Percentiles rank a stretch among this genome's conserved stretches.
phyloP scores from a whole-genome alignment of 768 basidiomycete genomes.

The Lanmaoa pseudosensibilis region DNA sequence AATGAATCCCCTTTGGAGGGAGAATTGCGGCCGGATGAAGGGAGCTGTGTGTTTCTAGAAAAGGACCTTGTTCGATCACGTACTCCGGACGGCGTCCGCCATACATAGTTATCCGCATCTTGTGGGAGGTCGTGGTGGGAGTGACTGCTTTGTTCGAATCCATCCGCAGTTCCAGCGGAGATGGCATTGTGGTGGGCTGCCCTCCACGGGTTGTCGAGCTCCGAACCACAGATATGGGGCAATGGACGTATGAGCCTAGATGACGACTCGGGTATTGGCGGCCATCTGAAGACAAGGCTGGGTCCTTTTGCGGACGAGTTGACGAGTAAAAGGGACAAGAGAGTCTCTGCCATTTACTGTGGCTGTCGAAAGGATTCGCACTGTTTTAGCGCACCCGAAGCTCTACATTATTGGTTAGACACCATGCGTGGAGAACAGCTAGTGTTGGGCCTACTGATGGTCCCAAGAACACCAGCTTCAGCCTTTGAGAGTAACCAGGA shows the following conservation, averaged over 20 bases:
- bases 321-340: constrained; percentile 80
- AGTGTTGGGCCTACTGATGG: background rate
- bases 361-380: background rate
- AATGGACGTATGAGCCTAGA: constrained; percentile 72
- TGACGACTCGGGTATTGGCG: constrained; percentile 62
- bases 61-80: constrained; percentile 56
- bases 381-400: background rate
- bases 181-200: constrained; percentile 54
- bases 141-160: background rate
- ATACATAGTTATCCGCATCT: constrained; percentile 53
- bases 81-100: constrained; percentile 54
- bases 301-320: constrained; percentile 82
- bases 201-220: constrained; percentile 74
- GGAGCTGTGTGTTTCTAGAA: constrained; percentile 43
- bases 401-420: background rate
- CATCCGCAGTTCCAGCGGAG: constrained; percentile 25
- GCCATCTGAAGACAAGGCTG: constrained; percentile 82
- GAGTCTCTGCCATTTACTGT: constrained; percentile 54
- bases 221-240: constrained; percentile 46
- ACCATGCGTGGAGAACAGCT: background rate
- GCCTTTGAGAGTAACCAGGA: too few relatives aligned
- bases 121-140: constrained; percentile 6
- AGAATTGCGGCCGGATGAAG: constrained; percentile 52
- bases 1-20: constrained; percentile 47
- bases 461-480: background rate